phyloP scores from a whole-genome alignment of 2,329 filamentous ascomycete species.

The Hypoxylon sp. region DNA sequence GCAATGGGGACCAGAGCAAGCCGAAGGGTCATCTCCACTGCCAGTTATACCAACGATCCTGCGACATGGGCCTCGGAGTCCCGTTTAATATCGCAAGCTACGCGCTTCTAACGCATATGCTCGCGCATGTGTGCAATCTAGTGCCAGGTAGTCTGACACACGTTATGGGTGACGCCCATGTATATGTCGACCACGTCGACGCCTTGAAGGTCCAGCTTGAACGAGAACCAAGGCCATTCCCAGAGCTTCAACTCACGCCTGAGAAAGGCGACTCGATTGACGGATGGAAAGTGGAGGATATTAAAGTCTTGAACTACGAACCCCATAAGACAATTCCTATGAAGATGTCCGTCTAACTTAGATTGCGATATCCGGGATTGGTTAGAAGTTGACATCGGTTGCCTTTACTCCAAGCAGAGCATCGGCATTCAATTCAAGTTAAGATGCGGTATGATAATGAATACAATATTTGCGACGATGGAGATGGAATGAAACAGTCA shows the following conservation, averaged over 20 bases:
- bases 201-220: constrained; percentile 85
- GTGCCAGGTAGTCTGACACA: constrained; percentile 91
- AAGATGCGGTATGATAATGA: constrained; percentile 36
- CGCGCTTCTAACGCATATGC: constrained; percentile 93
- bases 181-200: constrained; percentile 93
- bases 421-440: neutral
- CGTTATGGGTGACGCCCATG: constrained; percentile 98
- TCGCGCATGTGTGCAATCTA: constrained; percentile 88
- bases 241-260: constrained; percentile 79
- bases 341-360: constrained; percentile 96
- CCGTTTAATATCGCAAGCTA: constrained; percentile 99
- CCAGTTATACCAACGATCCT: constrained; percentile 91
- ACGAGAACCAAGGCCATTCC: constrained; percentile 85
- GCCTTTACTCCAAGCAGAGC: neutral
- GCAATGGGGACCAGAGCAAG: constrained; percentile 49
- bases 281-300: constrained; percentile 90
- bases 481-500: neutral
- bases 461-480: constrained; percentile 13
- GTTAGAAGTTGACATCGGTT: neutral
- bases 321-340: constrained; percentile 94
- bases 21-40: constrained; percentile 82
- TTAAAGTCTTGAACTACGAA: constrained; percentile 88
- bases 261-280: constrained; percentile 83
- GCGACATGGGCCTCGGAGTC: constrained; percentile 97
- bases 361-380: constrained; percentile 11